Evolutionary conservation across 2,329 filamentous ascomycete species (phyloP).

Genomic region (Zarea fungicola): DNA sequence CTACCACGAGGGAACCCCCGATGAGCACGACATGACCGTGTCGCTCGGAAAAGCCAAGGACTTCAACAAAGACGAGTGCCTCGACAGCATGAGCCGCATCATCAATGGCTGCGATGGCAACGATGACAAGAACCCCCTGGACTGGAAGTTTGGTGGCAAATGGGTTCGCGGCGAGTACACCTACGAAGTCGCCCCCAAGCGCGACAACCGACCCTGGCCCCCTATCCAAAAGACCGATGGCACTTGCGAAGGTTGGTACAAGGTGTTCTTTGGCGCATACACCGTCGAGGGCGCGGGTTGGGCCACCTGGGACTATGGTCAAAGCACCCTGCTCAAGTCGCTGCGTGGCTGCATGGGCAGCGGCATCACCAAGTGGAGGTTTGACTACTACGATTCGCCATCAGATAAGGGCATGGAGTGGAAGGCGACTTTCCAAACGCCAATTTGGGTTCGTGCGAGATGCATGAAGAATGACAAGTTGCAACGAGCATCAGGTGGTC

Average conservation of each 20-base stretch:
- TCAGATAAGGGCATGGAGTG: slow-evolving; percentile 21
- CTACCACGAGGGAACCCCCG: slow-evolving; percentile 24
- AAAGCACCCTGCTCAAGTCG: slow-evolving; percentile 19
- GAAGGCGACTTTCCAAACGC: slow-evolving; percentile 20
- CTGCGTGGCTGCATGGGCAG: slow-evolving; percentile 19
- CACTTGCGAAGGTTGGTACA: slow-evolving; percentile 20
- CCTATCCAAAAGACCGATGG: slow-evolving; percentile 18
- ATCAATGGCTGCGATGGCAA: slow-evolving; percentile 26
- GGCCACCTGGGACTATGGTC: slow-evolving; percentile 21
- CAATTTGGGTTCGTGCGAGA: slow-evolving; percentile 17
- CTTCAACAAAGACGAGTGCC: slow-evolving; percentile 18
- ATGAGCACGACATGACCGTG: slow-evolving; percentile 21
- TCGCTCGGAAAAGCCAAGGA: slow-evolving; percentile 13
- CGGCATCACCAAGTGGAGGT: slow-evolving; percentile 21
- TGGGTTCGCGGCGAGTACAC: slow-evolving; percentile 21
- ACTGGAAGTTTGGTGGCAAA: slow-evolving; percentile 26
- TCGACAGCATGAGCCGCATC: slow-evolving; percentile 17
- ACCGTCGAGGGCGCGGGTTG: slow-evolving; percentile 22
- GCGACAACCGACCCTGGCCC: slow-evolving; percentile 20
- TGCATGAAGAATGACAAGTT: slow-evolving; percentile 23
- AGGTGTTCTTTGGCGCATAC: slow-evolving; percentile 17
- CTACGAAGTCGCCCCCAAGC: slow-evolving; percentile 19
- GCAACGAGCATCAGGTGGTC: slow-evolving; percentile 14
- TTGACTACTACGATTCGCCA: slow-evolving; percentile 22
- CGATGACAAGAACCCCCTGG: slow-evolving; percentile 23